phyloP scores from a whole-genome alignment of 805 yeast genomes.

The Starmerella apis region DNA sequence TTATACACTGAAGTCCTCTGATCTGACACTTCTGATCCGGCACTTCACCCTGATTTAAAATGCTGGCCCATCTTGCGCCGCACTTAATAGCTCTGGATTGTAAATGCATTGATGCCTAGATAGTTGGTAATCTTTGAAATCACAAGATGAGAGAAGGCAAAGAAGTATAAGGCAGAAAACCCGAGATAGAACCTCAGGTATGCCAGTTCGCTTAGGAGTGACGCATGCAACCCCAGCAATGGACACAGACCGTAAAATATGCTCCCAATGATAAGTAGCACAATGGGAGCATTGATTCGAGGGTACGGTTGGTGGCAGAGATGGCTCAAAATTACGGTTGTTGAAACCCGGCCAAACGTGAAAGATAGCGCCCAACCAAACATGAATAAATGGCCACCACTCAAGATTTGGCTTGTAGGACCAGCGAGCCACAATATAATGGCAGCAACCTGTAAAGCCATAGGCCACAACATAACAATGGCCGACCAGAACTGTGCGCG shows the following conservation, averaged over 20 bases:
- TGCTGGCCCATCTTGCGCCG: too few relatives aligned
- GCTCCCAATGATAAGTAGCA: slow-evolving; percentile 33
- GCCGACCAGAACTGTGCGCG: slow-evolving; percentile 32
- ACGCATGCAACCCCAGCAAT: slow-evolving; percentile 35
- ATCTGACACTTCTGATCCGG: too few relatives aligned
- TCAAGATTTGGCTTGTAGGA: slow-evolving; percentile 41
- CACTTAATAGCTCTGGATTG: slow-evolving; percentile 35
- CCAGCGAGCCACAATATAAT: slow-evolving; percentile 39
- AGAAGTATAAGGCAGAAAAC: slow-evolving; percentile 55
- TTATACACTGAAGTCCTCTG: too few relatives aligned
- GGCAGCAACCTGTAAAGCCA: slow-evolving; percentile 43
- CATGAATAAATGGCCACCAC: slow-evolving; percentile 42
- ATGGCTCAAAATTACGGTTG: slow-evolving; percentile 61
- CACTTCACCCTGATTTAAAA: too few relatives aligned
- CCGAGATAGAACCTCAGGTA: slow-evolving; percentile 49
- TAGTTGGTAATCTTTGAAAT: slow-evolving; percentile 69
- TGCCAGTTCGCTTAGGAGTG: slow-evolving; percentile 29
- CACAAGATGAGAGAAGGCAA: slow-evolving; percentile 60
- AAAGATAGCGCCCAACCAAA: slow-evolving; percentile 73
- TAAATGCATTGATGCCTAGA: slow-evolving; percentile 75
- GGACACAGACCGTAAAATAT: slow-evolving; percentile 40
- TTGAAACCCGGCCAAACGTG: slow-evolving; percentile 69
- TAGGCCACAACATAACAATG: slow-evolving; percentile 48
- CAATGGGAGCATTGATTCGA: slow-evolving; percentile 53
- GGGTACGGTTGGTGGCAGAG: slow-evolving; percentile 78